Evolutionary conservation across 371 early-diverging fungal genomes (phyloP).

Genomic region (Mortierella sp.): DNA sequence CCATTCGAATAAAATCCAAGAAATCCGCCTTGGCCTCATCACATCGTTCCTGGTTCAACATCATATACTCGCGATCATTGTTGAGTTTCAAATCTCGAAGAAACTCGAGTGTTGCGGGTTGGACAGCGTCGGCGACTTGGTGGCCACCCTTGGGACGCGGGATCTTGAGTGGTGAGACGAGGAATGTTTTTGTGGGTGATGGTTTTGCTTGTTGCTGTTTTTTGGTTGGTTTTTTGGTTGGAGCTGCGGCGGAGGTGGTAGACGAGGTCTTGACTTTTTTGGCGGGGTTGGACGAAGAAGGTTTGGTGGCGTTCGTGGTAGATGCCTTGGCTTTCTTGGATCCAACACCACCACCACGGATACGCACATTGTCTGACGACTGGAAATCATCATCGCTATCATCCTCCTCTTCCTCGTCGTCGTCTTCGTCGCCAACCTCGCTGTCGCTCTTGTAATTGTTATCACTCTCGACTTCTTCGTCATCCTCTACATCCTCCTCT

Average conservation of each 20-base stretch:
- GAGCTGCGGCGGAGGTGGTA: not conserved
- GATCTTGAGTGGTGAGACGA: constrained; percentile 32
- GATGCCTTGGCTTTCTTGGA: not conserved
- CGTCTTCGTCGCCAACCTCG: not conserved
- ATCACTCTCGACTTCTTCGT: not conserved
- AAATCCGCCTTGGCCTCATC: constrained; percentile 62
- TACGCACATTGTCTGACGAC: not conserved
- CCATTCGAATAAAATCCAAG: constrained; percentile 64
- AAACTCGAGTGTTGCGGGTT: constrained; percentile 65
- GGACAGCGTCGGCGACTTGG: constrained; percentile 68
- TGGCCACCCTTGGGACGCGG: constrained; percentile 62
- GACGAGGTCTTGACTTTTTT: not conserved
- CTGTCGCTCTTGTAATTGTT: constrained; percentile 6
- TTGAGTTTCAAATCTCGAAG: constrained; percentile 64
- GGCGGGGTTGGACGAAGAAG: constrained; percentile 13
- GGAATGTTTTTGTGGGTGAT: constrained; percentile 23
- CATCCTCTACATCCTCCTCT: constrained; percentile 14
- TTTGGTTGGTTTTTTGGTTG: not conserved
- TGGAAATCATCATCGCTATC: constrained; percentile 2
- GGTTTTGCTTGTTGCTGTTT: not conserved
- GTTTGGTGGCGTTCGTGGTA: constrained; percentile 8
- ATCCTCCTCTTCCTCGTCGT: constrained; percentile 20
- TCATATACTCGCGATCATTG: constrained; percentile 70
- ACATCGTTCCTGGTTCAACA: constrained; percentile 61
- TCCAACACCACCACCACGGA: not conserved